Evolutionary conservation across 1,284 basidiomycete genomes (phyloP), one percentile per base, ranked within the genome.

Genomic region (Boletus smithii): DNA sequence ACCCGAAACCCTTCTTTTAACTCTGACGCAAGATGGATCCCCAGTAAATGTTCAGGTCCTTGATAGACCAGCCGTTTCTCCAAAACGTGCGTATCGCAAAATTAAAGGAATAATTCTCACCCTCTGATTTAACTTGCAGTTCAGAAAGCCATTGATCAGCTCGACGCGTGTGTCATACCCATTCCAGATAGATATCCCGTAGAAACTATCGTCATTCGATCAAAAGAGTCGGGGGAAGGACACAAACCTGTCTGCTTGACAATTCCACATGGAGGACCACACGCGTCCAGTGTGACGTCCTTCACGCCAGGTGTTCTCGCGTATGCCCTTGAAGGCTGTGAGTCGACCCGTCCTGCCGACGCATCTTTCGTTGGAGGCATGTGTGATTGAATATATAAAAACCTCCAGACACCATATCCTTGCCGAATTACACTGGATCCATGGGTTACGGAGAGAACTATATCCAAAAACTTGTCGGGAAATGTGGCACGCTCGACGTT

Each of bases 391-490:
- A 48, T 13, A 7, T n/a, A n/a, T 18, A 13, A 2, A 3, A 8
- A 26, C 33, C 23, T 33, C 2, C 44, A 85, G 83, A 81, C 55
- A 80, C 76, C 0, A 51, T 87, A 13, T 80, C 79, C 3, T 53
- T 76, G 20, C 78, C 80, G 0, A 88, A 88, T 60, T 90, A 88
- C 57, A 83, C 80, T 0, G 87, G 87, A 1, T 85, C 83, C 0
- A 65, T 76, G 22, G 88, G 87, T 8, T 68, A 50, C 5, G 73
- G 71, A 14, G 69, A 77, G 41, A 67, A 61, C 29, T 71, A 69
- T 44, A 67, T 79, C 44, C 61, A 68, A 40, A 55, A 61, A 5
- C 60, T 81, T 13, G 49, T 83, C 0, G 84, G 84, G 0, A 67
- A 75, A 41, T 83, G 84, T 36, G 87, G 87, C 11, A 67, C 71